These are phyloP conservation scores for Sporobolomyces pararoseus DNA, from an alignment of 768 basidiomycete genomes.

Conservation along the genomic window DNA sequence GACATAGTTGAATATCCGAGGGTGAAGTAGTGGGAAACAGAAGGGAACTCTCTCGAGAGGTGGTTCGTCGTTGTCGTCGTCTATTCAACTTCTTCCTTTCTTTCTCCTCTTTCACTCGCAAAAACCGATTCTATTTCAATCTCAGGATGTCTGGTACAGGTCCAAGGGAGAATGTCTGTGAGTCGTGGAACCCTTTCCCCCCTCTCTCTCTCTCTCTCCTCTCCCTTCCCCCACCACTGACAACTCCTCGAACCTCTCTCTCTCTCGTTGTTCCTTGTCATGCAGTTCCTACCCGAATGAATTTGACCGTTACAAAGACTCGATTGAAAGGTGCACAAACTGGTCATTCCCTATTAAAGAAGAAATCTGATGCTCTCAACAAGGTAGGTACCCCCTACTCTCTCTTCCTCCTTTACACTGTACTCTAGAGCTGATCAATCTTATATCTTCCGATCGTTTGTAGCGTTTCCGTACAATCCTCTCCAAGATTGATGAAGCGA, in stretches of 20 bases:
- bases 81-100: not conserved
- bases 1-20: not conserved
- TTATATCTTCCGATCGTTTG: not conserved
- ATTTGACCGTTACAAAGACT: constrained; percentile 76
- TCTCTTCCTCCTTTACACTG: not conserved
- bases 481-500: constrained; percentile 97
- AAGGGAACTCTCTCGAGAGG: not conserved
- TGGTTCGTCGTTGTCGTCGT: not conserved
- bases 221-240: not conserved
- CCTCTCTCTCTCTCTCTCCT: not conserved
- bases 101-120: not conserved
- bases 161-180: constrained; percentile 78
- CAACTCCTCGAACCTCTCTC: constrained; percentile 3
- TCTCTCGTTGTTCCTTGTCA: not conserved
- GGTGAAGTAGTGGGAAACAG: not conserved
- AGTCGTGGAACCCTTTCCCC: constrained; percentile 31
- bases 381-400: constrained; percentile 10
- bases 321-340: constrained; percentile 45
- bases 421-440: no score
- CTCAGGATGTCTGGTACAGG: constrained; percentile 78
- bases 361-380: constrained; percentile 93
- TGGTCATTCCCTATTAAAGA: constrained; percentile 79
- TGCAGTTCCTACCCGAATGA: constrained; percentile 86
- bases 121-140: constrained; percentile 9
- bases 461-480: constrained; percentile 91